Evolutionary conservation across 345 rosid genomes (phyloP).

Genomic region (Sisymbrium irio): DNA sequence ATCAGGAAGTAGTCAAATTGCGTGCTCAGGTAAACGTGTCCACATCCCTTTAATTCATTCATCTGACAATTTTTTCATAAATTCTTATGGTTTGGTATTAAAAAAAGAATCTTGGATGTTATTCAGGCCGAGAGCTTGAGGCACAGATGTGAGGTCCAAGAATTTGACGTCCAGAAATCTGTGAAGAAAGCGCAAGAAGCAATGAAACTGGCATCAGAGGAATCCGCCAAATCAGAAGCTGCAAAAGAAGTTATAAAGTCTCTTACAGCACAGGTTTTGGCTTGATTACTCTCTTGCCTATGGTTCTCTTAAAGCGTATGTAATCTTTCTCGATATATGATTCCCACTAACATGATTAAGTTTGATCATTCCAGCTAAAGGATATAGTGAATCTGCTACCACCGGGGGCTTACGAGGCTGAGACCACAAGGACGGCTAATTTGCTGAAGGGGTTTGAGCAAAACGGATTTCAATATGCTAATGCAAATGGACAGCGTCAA

Average conservation of each 20-base stretch:
- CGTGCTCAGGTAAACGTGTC: conserved; percentile 69
- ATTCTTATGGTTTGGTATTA: neutral
- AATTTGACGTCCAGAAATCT: conserved; percentile 75
- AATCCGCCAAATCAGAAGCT: conserved; percentile 78
- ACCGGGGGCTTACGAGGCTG: conserved; percentile 59
- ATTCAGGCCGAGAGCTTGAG: conserved; percentile 72
- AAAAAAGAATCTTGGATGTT: conserved; percentile 18
- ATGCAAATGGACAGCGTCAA: conserved; percentile 56
- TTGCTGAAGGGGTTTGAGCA: conserved; percentile 63
- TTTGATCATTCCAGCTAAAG: conserved; percentile 59
- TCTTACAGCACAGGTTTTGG: conserved; percentile 78
- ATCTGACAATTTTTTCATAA: neutral
- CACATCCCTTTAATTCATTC: neutral
- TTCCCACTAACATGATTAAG: neutral
- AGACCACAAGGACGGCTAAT: conserved; percentile 44
- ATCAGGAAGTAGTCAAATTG: conserved; percentile 81
- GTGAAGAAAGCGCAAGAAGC: conserved; percentile 85
- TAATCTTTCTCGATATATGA: neutral
- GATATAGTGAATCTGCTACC: conserved; percentile 85
- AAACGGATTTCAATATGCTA: conserved; percentile 58
- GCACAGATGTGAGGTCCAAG: conserved; percentile 82
- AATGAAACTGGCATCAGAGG: conserved; percentile 63
- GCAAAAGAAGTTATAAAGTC: conserved; percentile 97
- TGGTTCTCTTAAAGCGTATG: neutral
- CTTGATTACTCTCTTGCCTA: conserved; percentile 7